Evolutionary conservation across 257 asterid species (phyloP).

Genomic region (Nicotiana undulata): DNA sequence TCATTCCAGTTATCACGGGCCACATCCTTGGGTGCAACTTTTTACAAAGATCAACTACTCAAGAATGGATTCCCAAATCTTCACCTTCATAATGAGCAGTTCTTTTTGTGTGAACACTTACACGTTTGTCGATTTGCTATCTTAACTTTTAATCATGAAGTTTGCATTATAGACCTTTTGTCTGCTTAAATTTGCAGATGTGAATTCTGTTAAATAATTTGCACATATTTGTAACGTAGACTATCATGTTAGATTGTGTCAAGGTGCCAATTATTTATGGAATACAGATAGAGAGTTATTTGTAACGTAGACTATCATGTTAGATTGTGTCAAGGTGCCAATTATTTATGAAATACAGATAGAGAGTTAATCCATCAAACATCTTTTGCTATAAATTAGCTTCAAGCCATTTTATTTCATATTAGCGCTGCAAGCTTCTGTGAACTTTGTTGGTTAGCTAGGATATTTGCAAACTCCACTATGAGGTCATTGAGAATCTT

Average conservation of each 20-base stretch:
- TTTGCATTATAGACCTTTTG: neutral
- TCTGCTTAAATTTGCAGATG: neutral
- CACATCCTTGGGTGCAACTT: neutral
- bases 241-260: neutral
- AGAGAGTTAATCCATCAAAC: neutral
- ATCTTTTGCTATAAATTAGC: neutral
- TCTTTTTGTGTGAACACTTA: neutral
- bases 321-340: neutral
- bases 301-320: no score
- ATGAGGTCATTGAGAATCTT: slow-evolving; percentile 1
- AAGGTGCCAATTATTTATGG: neutral
- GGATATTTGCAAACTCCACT: neutral
- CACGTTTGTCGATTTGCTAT: neutral
- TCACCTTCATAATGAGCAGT: neutral
- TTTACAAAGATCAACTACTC: neutral
- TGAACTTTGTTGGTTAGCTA: neutral
- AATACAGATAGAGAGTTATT: neutral
- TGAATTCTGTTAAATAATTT: neutral
- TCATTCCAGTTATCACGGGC: neutral
- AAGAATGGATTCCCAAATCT: neutral
- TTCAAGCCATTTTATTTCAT: neutral
- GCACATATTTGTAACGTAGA: neutral
- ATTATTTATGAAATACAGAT: neutral
- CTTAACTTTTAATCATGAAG: neutral
- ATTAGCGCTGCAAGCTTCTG: neutral